A percentile compares a stretch with the other conserved stretches of the same genome.
phyloP scores from a whole-genome alignment of 1,139 yeast genomes.

The Yamadazyma diospyri region DNA sequence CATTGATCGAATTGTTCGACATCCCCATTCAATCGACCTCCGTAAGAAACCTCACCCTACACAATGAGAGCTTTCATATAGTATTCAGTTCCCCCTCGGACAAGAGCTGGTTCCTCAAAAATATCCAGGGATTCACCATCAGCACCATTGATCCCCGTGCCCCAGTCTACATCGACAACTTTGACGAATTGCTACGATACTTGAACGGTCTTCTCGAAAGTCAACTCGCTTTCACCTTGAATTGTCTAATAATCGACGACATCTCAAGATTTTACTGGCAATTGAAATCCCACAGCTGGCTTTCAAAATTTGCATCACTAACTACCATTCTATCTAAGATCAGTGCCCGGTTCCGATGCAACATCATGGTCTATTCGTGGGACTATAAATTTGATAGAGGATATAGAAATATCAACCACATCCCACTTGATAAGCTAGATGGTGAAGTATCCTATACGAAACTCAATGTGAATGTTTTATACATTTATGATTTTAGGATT shows the following conservation, averaged over 20 bases:
- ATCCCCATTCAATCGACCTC: background rate
- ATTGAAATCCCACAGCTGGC: conserved; percentile 16
- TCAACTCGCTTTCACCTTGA: background rate
- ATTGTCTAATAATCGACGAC: conserved; percentile 11
- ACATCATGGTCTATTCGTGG: conserved; percentile 33
- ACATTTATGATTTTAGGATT: conserved; percentile 10
- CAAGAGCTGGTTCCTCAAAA: conserved; percentile 3
- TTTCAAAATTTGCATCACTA: conserved; percentile 3
- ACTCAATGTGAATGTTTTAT: conserved; percentile 14
- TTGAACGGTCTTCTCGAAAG: background rate
- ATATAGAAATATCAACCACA: conserved; percentile 13
- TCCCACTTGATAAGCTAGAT: background rate
- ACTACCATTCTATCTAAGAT: conserved; percentile 6
- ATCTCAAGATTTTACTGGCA: conserved; percentile 35
- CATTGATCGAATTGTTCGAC: conserved; percentile 5
- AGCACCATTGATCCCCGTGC: conserved; percentile 1
- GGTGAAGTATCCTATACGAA: background rate
- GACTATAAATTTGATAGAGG: conserved; percentile 32
- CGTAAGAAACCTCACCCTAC: background rate
- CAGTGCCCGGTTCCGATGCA: conserved; percentile 23
- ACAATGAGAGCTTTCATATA: conserved; percentile 3
- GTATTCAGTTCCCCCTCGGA: background rate
- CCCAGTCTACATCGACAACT: background rate
- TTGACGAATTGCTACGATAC: background rate
- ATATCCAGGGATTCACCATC: background rate